Percentiles rank a stretch among this genome's conserved stretches.
These are phyloP conservation scores for Neurospora terricola DNA, from an alignment of 495 filamentous ascomycete genomes.

Conservation along the genomic window DNA sequence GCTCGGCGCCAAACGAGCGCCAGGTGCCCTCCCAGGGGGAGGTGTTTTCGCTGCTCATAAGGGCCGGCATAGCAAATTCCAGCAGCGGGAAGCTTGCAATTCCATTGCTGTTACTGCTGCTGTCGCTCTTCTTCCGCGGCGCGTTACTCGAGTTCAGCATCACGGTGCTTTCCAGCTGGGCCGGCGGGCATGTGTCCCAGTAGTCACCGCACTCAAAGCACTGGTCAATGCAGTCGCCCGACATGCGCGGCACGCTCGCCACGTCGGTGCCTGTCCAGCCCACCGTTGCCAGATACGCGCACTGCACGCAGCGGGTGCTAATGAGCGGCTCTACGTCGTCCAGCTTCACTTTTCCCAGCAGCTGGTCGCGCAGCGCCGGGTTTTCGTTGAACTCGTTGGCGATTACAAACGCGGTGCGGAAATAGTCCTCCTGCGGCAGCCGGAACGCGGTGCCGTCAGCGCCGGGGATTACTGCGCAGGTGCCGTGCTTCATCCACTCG, in stretches of 20 bases:
- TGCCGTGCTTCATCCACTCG: conserved; percentile 5
- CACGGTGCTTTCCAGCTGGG: conserved; percentile 2
- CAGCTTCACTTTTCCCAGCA: background rate
- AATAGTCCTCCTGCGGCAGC: conserved; percentile 1
- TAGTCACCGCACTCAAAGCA: background rate
- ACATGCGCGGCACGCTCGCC: conserved; percentile 1
- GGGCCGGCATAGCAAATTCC: background rate
- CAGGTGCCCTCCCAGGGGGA: conserved; percentile 1
- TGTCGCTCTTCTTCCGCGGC: background rate
- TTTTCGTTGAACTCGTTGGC: conserved; percentile 1
- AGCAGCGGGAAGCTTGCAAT: background rate
- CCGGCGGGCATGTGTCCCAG: conserved; percentile 1
- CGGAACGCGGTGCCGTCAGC: conserved; percentile 1
- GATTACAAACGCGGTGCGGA: background rate
- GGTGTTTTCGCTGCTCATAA: background rate
- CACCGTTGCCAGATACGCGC: background rate
- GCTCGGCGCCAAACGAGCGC: conserved; percentile 2
- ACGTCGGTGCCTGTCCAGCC: background rate
- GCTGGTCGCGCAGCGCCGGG: background rate
- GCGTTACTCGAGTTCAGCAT: background rate
- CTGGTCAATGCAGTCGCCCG: background rate
- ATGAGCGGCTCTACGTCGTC: conserved; percentile 1
- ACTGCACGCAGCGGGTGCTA: conserved; percentile 2
- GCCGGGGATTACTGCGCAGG: conserved; percentile 1
- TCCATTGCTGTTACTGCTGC: background rate